Conservation (phyloP, 2,329 filamentous ascomycete species). For the Apiospora kogelbergensis region DNA sequence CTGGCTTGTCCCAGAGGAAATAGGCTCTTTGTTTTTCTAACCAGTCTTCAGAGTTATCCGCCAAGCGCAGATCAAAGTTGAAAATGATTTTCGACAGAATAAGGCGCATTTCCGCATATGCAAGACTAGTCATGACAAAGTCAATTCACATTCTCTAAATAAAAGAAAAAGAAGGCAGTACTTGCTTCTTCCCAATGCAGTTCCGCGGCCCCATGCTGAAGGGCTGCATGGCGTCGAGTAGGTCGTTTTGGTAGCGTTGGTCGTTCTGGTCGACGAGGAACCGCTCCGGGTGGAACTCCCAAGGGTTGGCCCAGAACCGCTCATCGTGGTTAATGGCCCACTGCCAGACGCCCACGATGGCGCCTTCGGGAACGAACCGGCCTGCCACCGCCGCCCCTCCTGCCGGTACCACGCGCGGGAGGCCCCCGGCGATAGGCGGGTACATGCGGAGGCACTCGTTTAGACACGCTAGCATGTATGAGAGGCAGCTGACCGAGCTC, state of each 20-base stretch:
- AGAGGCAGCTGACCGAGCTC: constrained; percentile 25
- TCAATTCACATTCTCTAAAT: no score
- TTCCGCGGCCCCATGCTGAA: constrained; percentile 39
- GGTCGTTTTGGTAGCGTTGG: constrained; percentile 31
- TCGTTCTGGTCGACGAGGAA: constrained; percentile 30
- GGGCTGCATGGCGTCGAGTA: constrained; percentile 34
- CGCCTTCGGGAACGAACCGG: constrained; percentile 28
- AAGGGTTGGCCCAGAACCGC: constrained; percentile 37
- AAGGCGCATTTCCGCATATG: constrained; percentile 39
- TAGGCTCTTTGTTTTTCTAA: constrained; percentile 28
- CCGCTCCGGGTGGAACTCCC: constrained; percentile 39
- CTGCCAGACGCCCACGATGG: constrained; percentile 36
- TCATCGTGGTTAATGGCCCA: constrained; percentile 35
- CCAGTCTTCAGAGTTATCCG: constrained; percentile 27
- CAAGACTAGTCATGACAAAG: constrained; percentile 21
- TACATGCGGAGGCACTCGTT: constrained; percentile 44
- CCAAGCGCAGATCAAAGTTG: constrained; percentile 35
- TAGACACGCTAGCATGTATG: constrained; percentile 42
- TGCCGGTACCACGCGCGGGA: constrained; percentile 24
- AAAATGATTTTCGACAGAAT: constrained; percentile 36
- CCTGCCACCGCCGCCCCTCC: constrained; percentile 27
- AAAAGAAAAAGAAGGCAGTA: background rate
- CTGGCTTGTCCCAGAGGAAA: constrained; percentile 29
- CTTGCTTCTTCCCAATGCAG: constrained; percentile 37
- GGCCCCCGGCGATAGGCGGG: constrained; percentile 30